phyloP scores from a whole-genome alignment of 345 rosid species.

The Nasturtium officinale region DNA sequence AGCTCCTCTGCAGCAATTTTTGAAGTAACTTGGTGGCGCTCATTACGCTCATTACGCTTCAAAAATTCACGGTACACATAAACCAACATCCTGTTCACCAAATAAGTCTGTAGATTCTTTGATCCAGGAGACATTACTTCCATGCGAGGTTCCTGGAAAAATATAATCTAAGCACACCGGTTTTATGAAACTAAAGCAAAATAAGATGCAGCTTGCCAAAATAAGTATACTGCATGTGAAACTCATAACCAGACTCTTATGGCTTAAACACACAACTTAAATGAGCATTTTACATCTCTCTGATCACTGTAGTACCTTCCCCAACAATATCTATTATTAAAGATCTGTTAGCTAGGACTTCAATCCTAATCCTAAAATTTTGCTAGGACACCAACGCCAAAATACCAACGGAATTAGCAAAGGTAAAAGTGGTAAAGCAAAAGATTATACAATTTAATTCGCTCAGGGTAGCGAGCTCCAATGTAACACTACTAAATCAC shows the following conservation, averaged over 20 bases:
- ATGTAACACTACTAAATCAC: conserved; percentile 12
- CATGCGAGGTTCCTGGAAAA: conserved; percentile 85
- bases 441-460: conserved; percentile 2
- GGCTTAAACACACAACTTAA: conserved; percentile 8
- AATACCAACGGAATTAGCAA: conserved; percentile 25
- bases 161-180: conserved; percentile 8
- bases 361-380: conserved; percentile 23
- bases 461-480: neutral
- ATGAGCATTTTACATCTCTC: conserved; percentile 16
- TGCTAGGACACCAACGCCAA: neutral
- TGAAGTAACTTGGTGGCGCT: conserved; percentile 59
- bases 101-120: conserved; percentile 76
- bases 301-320: conserved; percentile 12
- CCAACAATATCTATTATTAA: conserved; percentile 20
- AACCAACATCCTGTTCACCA: conserved; percentile 72
- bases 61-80: conserved; percentile 79
- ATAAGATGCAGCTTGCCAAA: conserved; percentile 16
- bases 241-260: conserved; percentile 15
- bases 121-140: conserved; percentile 89
- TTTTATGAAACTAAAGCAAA: conserved; percentile 13
- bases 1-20: conserved; percentile 81
- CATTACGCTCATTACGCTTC: conserved; percentile 47
- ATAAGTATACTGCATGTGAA: conserved; percentile 20
- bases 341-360: conserved; percentile 23
- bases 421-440: conserved; percentile 11